Conservation (phyloP, 345 rosid species). For the Eucalyptus coolabah region DNA sequence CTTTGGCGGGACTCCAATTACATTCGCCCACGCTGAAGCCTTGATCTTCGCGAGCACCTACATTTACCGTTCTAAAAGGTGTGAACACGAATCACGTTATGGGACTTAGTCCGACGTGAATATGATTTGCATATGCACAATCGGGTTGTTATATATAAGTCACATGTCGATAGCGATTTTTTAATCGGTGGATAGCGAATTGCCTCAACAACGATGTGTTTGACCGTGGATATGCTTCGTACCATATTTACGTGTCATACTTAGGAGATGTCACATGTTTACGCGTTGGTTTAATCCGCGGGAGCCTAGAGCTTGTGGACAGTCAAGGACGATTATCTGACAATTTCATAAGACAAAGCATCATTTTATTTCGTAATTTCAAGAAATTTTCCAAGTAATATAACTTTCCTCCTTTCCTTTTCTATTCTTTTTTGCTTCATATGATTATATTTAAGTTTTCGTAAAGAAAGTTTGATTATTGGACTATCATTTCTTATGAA, state of each 20-base stretch:
- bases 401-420: background rate
- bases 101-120: background rate
- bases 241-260: background rate
- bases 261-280: background rate
- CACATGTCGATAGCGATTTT: background rate
- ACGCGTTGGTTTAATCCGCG: background rate
- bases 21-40: background rate
- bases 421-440: background rate
- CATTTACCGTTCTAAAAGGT: background rate
- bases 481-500: background rate
- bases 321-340: background rate
- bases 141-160: background rate
- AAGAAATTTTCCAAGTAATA: background rate
- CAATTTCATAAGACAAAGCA: background rate
- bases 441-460: background rate
- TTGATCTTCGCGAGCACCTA: background rate
- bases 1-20: background rate
- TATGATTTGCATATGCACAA: background rate
- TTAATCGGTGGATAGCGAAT: background rate
- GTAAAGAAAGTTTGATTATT: background rate
- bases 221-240: background rate
- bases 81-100: background rate
- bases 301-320: background rate
- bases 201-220: background rate
- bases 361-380: background rate